These are phyloP conservation scores for Lasiodiplodia theobromae DNA, from an alignment of 2,329 filamentous ascomycete species.

Conservation along the genomic window DNA sequence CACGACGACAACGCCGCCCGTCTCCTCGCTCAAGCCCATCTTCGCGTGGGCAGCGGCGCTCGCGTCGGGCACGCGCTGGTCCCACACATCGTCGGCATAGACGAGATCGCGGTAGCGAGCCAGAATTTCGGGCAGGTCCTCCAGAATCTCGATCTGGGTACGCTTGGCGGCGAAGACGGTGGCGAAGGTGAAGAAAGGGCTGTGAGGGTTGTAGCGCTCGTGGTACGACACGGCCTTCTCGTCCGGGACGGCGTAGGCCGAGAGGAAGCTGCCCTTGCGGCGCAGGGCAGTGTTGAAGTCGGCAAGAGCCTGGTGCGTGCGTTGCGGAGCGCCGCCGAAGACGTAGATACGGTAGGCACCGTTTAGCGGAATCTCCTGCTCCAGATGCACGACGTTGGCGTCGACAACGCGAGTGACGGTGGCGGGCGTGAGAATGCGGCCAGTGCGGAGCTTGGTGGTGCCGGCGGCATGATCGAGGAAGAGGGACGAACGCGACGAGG, in stretches of 20 bases:
- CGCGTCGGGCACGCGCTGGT: slow-evolving; percentile 72
- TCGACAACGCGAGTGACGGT: slow-evolving; percentile 88
- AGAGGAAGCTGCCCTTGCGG: slow-evolving; percentile 75
- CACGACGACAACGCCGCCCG: slow-evolving; percentile 81
- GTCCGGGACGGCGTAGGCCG: slow-evolving; percentile 34
- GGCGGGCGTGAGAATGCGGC: slow-evolving; percentile 77
- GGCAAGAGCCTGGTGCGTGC: slow-evolving; percentile 67
- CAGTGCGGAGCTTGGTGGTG: slow-evolving; percentile 70
- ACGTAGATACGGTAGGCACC: slow-evolving; percentile 87
- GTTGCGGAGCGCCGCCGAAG: slow-evolving; percentile 74
- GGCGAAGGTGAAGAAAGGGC: slow-evolving; percentile 79
- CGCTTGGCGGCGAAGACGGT: slow-evolving; percentile 75
- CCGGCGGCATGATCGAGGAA: slow-evolving; percentile 66
- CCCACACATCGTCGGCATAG: slow-evolving; percentile 84
- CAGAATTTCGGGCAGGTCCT: slow-evolving; percentile 73
- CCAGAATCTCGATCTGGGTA: slow-evolving; percentile 73
- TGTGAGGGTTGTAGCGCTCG: slow-evolving; percentile 86
- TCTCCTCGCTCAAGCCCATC: slow-evolving; percentile 78
- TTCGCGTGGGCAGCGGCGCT: slow-evolving; percentile 82
- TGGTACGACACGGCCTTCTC: slow-evolving; percentile 68
- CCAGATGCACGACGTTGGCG: slow-evolving; percentile 87
- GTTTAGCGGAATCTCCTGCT: slow-evolving; percentile 88
- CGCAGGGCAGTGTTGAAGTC: slow-evolving; percentile 73
- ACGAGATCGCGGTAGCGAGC: slow-evolving; percentile 81
- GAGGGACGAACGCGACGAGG: slow-evolving; percentile 67